Percentiles rank a stretch among this genome's conserved stretches.
Evolutionary conservation across 768 basidiomycete genomes (phyloP).

Genomic region (Kwoniella mangroviensis): DNA sequence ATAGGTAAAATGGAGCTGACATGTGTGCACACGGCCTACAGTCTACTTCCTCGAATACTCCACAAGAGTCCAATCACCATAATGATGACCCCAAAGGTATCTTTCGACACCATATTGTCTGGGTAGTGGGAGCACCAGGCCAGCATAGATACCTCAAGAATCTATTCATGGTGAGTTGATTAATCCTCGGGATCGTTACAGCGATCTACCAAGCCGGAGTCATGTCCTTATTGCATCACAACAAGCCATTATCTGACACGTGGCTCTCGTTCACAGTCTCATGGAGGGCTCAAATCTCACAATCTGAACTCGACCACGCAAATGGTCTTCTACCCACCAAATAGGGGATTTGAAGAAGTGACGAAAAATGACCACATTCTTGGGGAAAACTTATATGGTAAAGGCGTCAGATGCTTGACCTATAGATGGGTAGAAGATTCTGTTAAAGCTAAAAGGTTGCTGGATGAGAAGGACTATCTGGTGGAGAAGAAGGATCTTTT

Average conservation of each 20-base stretch:
- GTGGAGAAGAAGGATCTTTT: not conserved
- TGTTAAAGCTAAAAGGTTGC: not conserved
- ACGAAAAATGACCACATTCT: not conserved
- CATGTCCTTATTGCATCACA: not conserved
- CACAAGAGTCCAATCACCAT: not conserved
- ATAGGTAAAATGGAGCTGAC: too few relatives aligned
- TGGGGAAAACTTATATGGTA: not conserved
- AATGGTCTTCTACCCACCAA: not conserved
- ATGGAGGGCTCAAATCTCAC: not conserved
- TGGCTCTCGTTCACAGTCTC: not conserved
- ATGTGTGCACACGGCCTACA: too few relatives aligned
- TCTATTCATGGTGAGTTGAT: not conserved
- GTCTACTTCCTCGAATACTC: too few relatives aligned
- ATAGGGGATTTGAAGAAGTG: not conserved
- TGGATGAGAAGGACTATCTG: not conserved
- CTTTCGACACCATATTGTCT: not conserved
- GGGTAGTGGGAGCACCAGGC: not conserved
- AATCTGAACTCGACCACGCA: not conserved
- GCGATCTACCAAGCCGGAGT: not conserved
- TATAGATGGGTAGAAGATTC: slow-evolving; percentile 1
- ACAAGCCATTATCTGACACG: too few relatives aligned
- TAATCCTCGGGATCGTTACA: not conserved
- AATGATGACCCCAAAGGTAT: not conserved
- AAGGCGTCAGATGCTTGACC: not conserved
- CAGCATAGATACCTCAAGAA: not conserved